Percentiles rank a stretch among this genome's conserved stretches.
Evolutionary conservation across 805 yeast species (phyloP).

Genomic region (Starmerella sirachaensis): DNA sequence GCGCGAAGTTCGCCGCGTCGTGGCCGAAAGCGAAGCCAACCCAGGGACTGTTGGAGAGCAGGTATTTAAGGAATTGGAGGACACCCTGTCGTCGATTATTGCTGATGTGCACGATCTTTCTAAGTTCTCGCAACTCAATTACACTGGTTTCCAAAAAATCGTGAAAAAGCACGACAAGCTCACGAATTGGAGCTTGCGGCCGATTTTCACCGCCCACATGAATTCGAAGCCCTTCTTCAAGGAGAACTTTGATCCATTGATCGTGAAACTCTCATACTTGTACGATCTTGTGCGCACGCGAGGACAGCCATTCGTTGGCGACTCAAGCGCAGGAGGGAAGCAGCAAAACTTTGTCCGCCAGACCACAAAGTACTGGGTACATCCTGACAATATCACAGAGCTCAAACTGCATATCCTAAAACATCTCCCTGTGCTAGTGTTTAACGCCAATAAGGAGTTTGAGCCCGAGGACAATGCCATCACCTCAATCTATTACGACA

Average conservation of each 20-base stretch:
- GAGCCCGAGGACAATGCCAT: conserved; percentile 91
- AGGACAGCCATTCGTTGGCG: conserved; percentile 91
- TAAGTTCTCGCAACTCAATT: conserved; percentile 82
- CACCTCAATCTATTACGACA: conserved; percentile 92
- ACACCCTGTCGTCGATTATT: conserved; percentile 71
- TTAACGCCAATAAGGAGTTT: conserved; percentile 92
- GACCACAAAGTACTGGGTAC: conserved; percentile 98
- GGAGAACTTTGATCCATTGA: conserved; percentile 80
- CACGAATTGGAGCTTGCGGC: conserved; percentile 68
- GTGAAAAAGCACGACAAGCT: conserved; percentile 92
- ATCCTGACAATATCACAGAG: conserved; percentile 95
- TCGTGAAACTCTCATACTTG: conserved; percentile 76
- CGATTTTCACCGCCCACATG: conserved; percentile 85
- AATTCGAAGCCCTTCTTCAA: conserved; percentile 92
- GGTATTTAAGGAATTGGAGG: conserved; percentile 63
- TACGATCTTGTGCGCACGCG: conserved; percentile 91
- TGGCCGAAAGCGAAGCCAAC: conserved; percentile 34
- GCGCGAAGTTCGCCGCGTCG: conserved; percentile 51
- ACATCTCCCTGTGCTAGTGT: conserved; percentile 92
- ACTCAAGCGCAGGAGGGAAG: conserved; percentile 93
- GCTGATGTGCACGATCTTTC: conserved; percentile 97
- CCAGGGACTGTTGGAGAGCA: conserved; percentile 39
- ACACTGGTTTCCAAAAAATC: conserved; percentile 94
- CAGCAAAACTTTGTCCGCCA: conserved; percentile 98
- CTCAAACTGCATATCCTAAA: conserved; percentile 82